Percentiles rank a stretch among this genome's conserved stretches.
Conservation (phyloP, 257 asterid genomes). For the Leonotis leonurus region DNA sequence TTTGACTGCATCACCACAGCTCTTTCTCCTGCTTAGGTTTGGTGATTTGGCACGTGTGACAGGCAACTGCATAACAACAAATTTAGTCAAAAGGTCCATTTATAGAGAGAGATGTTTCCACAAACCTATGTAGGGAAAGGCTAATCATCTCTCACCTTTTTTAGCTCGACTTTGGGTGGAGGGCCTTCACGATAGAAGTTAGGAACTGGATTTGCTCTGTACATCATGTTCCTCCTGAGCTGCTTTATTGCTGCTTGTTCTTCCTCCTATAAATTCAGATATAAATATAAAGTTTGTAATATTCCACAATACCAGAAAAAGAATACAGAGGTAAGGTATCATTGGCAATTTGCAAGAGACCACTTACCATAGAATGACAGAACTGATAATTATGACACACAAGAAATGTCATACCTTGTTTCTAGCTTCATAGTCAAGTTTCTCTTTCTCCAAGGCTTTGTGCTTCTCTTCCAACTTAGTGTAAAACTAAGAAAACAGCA, state of each 20-base stretch:
- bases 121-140: neutral
- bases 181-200: conserved; percentile 89
- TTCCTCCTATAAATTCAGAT: conserved; percentile 61
- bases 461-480: conserved; percentile 88
- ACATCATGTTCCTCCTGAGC: conserved; percentile 69
- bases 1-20: conserved; percentile 59
- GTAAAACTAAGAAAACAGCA: conserved; percentile 48
- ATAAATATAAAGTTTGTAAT: neutral
- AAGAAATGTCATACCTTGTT: conserved; percentile 50
- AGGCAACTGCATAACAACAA: conserved; percentile 54
- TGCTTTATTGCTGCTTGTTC: conserved; percentile 81
- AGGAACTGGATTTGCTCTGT: conserved; percentile 94
- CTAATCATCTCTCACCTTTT: conserved; percentile 48
- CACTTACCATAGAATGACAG: neutral
- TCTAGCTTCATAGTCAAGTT: conserved; percentile 75
- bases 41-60: conserved; percentile 97
- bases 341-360: neutral
- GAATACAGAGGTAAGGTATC: neutral
- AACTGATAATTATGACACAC: neutral
- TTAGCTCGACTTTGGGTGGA: conserved; percentile 82
- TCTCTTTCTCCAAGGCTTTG: conserved; percentile 92
- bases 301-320: neutral
- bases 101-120: neutral
- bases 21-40: conserved; percentile 69
- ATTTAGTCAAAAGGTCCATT: neutral